A percentile compares a stretch with the other conserved stretches of the same genome.
phyloP scores from a whole-genome alignment of 257 asterid species.

The Mentha longifolia region DNA sequence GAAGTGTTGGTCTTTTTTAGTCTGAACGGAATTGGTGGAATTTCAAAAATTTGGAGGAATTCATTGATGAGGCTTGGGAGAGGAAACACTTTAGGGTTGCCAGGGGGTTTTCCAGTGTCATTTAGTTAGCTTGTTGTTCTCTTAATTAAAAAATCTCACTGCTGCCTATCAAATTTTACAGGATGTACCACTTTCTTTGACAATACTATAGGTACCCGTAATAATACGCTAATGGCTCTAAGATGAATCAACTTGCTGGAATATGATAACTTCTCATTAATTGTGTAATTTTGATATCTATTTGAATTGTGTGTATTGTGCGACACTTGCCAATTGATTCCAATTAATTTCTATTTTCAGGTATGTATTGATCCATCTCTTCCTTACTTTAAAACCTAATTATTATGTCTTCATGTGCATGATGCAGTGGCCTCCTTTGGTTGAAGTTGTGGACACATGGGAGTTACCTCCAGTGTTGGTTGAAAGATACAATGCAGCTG shows the following conservation, averaged over 20 bases:
- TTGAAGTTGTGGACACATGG: slow-evolving; percentile 93
- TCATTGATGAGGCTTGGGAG: no score
- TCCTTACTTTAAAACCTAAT: slow-evolving; percentile 13
- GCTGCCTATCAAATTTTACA: no score
- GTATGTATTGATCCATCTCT: background rate
- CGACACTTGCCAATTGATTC: slow-evolving; percentile 15
- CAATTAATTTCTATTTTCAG: slow-evolving; percentile 6
- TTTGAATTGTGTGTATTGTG: slow-evolving; percentile 9
- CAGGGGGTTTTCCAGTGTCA: no score
- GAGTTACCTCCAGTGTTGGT: slow-evolving; percentile 91
- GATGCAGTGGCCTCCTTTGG: slow-evolving; percentile 93
- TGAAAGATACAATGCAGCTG: slow-evolving; percentile 88
- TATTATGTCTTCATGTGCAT: slow-evolving; percentile 28
- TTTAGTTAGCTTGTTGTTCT: no score
- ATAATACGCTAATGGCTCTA: background rate
- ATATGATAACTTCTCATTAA: slow-evolving; percentile 2
- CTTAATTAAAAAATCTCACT: no score
- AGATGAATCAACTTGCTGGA: slow-evolving; percentile 6
- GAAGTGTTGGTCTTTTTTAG: no score
- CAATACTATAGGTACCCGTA: background rate
- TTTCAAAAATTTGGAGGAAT: no score
- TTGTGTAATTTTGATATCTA: background rate
- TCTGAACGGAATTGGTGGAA: no score
- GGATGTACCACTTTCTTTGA: background rate
- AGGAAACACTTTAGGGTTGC: no score